Evolutionary conservation across 495 filamentous ascomycete species (phyloP).

Genomic region (Echria macrotheca): DNA sequence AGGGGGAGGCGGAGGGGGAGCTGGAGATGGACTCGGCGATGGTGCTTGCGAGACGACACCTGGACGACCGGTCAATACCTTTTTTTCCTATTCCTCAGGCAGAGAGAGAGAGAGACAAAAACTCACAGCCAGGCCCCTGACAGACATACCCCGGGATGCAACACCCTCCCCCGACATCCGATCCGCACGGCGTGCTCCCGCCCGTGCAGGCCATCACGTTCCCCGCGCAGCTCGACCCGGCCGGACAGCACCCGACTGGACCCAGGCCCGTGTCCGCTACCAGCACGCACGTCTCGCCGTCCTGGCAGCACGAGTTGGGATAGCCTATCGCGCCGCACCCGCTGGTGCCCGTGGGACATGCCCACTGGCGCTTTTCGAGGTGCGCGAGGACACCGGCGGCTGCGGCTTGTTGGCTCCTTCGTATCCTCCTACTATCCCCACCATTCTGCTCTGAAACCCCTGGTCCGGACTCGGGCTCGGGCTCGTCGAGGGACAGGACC

Average conservation of each 20-base stretch:
- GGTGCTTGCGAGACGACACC: conserved; percentile 28
- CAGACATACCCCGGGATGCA: conserved; percentile 80
- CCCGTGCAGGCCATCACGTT: conserved; percentile 56
- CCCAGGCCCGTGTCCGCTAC: conserved; percentile 69
- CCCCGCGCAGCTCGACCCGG: conserved; percentile 62
- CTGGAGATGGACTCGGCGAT: conserved; percentile 31
- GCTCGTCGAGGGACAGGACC: conserved; percentile 22
- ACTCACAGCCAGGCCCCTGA: conserved; percentile 74
- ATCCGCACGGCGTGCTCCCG: conserved; percentile 63
- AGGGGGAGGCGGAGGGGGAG: conserved; percentile 30
- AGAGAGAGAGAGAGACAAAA: conserved; percentile 3
- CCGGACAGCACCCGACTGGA: conserved; percentile 80
- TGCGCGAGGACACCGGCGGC: conserved; percentile 20
- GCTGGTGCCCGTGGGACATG: conserved; percentile 67
- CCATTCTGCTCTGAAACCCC: too few species aligned
- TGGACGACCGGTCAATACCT: conserved; percentile 14
- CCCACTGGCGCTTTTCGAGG: conserved; percentile 50
- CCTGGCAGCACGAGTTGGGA: conserved; percentile 71
- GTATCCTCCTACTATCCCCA: too few species aligned
- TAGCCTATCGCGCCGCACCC: conserved; percentile 63
- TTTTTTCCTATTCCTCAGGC: too few species aligned
- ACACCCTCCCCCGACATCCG: conserved; percentile 73
- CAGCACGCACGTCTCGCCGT: conserved; percentile 61
- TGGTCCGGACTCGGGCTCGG: too few species aligned
- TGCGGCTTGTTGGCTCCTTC: background rate